phyloP scores from a whole-genome alignment of 306 rosid genomes.

The Quercus dentata region DNA sequence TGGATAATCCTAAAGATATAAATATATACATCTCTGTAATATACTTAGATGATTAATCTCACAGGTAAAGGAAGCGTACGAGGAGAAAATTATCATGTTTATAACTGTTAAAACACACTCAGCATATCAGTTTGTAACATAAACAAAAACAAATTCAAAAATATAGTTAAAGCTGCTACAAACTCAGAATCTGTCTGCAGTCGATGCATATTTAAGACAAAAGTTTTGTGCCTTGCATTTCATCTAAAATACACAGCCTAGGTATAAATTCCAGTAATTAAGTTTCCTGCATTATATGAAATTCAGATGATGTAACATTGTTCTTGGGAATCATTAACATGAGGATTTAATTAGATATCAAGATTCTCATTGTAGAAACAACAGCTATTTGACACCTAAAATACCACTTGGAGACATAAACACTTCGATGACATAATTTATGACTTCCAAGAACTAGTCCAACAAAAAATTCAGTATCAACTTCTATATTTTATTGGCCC shows the following conservation, averaged over 20 bases:
- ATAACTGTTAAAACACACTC: too few relatives aligned
- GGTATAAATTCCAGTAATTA: slow-evolving; percentile 10
- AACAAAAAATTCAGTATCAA: slow-evolving; percentile 16
- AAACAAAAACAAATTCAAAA: not conserved
- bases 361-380: slow-evolving; percentile 25
- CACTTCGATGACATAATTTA: slow-evolving; percentile 11
- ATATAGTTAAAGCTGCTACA: not conserved
- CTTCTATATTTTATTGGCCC: slow-evolving; percentile 32
- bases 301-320: slow-evolving; percentile 1
- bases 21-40: not conserved
- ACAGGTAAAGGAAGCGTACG: not conserved
- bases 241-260: not conserved
- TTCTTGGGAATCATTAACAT: slow-evolving; percentile 7
- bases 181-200: not conserved
- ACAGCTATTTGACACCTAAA: slow-evolving; percentile 24
- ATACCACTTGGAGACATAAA: slow-evolving; percentile 34
- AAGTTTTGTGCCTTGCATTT: not conserved
- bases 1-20: not conserved
- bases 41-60: not conserved
- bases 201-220: not conserved
- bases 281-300: not conserved
- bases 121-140: not conserved
- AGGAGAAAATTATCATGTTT: not conserved
- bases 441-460: slow-evolving; percentile 23
- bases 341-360: slow-evolving; percentile 17